These are phyloP conservation scores for Gamsiella multidivaricata DNA, from an alignment of 192 early-diverging fungal genomes.

Conservation along the genomic window DNA sequence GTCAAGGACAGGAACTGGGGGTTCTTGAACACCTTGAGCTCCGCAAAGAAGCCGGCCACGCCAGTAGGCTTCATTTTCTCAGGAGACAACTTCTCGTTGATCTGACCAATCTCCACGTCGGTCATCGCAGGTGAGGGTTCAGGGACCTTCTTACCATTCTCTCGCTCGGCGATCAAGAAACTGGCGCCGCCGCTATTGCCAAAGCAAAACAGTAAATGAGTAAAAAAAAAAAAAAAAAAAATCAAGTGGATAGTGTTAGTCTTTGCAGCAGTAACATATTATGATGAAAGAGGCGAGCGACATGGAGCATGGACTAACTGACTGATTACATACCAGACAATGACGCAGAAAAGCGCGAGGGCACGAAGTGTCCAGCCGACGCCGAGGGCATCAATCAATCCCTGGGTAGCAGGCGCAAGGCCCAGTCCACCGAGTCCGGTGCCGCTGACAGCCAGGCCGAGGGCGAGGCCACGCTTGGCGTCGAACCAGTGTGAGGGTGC, in stretches of 20 bases:
- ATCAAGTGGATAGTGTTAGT: background rate
- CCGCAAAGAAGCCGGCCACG: constrained; percentile 36
- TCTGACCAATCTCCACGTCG: constrained; percentile 35
- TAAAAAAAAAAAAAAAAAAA: background rate
- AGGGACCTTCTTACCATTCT: constrained; percentile 29
- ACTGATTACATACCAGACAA: constrained; percentile 43
- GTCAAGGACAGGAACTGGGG: constrained; percentile 52
- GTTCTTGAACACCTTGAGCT: constrained; percentile 55
- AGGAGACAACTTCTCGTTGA: constrained; percentile 36
- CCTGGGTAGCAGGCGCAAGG: constrained; percentile 68
- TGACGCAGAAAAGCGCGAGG: constrained; percentile 65
- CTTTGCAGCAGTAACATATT: no score
- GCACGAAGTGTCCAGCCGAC: constrained; percentile 72
- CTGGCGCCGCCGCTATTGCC: constrained; percentile 49
- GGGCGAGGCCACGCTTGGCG: constrained; percentile 71
- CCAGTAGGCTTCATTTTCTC: constrained; percentile 26
- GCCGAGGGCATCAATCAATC: constrained; percentile 69
- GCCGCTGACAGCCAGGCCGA: constrained; percentile 80
- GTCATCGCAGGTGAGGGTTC: constrained; percentile 23
- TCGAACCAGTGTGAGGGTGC: constrained; percentile 79
- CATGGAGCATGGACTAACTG: background rate
- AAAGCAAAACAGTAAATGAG: background rate
- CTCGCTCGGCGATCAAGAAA: constrained; percentile 54
- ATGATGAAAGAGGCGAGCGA: no score
- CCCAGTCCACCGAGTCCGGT: constrained; percentile 79